Percentiles rank a stretch among this genome's conserved stretches.
Conservation (phyloP, 2,329 filamentous ascomycete genomes). For the Arthrobotrys iridis region DNA sequence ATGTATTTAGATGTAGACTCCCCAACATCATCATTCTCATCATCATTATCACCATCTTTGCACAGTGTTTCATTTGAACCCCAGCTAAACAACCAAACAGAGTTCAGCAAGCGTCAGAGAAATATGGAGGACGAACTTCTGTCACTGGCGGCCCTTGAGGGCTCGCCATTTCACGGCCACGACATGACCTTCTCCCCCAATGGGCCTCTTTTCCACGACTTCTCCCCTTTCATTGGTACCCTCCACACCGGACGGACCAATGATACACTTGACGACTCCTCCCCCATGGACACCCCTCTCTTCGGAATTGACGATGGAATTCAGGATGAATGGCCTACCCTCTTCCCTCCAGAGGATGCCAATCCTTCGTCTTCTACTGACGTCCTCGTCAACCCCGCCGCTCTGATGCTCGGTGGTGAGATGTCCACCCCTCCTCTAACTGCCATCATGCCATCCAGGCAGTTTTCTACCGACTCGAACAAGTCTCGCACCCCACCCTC, state of each 20-base stretch:
- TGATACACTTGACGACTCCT: slow-evolving; percentile 50
- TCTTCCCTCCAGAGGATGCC: slow-evolving; percentile 44
- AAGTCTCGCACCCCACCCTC: slow-evolving; percentile 62
- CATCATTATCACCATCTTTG: not conserved
- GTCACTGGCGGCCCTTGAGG: slow-evolving; percentile 41
- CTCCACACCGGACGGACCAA: slow-evolving; percentile 52
- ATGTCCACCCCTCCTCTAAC: slow-evolving; percentile 34
- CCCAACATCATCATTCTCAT: not conserved
- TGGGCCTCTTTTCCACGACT: slow-evolving; percentile 47
- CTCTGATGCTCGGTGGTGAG: slow-evolving; percentile 41
- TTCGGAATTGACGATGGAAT: slow-evolving; percentile 42
- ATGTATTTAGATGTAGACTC: slow-evolving; percentile 26
- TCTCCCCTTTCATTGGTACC: slow-evolving; percentile 51
- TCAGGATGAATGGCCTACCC: slow-evolving; percentile 42
- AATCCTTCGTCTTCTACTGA: slow-evolving; percentile 32
- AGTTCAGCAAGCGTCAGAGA: slow-evolving; percentile 45
- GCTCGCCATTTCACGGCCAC: slow-evolving; percentile 48
- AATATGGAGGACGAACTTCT: slow-evolving; percentile 52
- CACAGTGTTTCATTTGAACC: slow-evolving; percentile 3
- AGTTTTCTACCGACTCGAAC: slow-evolving; percentile 59
- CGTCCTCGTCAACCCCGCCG: slow-evolving; percentile 48
- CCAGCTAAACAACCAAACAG: slow-evolving; percentile 37
- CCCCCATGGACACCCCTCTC: slow-evolving; percentile 47
- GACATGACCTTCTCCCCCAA: slow-evolving; percentile 54
- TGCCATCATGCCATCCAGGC: slow-evolving; percentile 42